Evolutionary conservation across 352 stramenopile genomes (phyloP).

Genomic region (Blastocystis sp.): DNA sequence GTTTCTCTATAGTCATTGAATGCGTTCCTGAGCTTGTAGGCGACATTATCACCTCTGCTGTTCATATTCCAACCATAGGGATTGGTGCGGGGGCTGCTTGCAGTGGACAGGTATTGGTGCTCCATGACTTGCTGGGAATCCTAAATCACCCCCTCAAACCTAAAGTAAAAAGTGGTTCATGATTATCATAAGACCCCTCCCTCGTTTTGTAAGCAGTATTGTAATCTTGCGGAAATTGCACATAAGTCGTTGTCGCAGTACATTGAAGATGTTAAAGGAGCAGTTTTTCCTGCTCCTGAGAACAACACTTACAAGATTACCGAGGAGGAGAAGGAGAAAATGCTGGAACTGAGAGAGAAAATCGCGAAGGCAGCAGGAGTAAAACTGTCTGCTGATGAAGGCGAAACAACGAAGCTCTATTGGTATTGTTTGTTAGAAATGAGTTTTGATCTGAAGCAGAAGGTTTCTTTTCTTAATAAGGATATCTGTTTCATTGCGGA

Average conservation of each 20-base stretch:
- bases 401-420: slow-evolving; percentile 51
- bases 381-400: neutral
- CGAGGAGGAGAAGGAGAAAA: slow-evolving; percentile 69
- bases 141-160: slow-evolving; percentile 82
- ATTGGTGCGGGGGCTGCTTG: slow-evolving; percentile 89
- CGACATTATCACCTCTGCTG: slow-evolving; percentile 82
- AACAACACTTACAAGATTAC: slow-evolving; percentile 90
- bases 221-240: slow-evolving; percentile 84
- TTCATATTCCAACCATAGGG: slow-evolving; percentile 94
- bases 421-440: neutral
- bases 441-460: neutral
- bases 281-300: slow-evolving; percentile 83
- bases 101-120: slow-evolving; percentile 88
- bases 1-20: slow-evolving; percentile 84
- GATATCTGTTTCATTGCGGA: neutral
- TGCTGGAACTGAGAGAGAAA: slow-evolving; percentile 67
- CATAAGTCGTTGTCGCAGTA: slow-evolving; percentile 87
- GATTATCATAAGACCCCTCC: slow-evolving; percentile 86
- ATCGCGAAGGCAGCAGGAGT: slow-evolving; percentile 65
- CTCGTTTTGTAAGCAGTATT: slow-evolving; percentile 97
- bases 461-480: neutral
- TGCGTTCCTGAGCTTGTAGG: slow-evolving; percentile 82
- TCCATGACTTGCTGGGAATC: slow-evolving; percentile 96
- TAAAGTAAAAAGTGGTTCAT: neutral
- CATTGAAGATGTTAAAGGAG: slow-evolving; percentile 88